phyloP scores from a whole-genome alignment of 192 early-diverging fungal genomes.

The Podila epicladia region DNA sequence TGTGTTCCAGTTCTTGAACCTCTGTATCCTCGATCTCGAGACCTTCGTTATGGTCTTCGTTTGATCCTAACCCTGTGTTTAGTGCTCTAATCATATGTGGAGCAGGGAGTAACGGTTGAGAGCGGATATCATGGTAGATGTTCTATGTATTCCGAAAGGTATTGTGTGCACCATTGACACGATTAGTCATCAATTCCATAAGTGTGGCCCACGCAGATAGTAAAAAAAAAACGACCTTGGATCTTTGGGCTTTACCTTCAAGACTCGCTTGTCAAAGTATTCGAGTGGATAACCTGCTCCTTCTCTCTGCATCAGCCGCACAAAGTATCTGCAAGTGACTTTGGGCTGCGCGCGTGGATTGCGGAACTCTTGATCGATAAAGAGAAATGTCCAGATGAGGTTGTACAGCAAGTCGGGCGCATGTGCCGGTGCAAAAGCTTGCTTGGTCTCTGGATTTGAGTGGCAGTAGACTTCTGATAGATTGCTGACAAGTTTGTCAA shows the following conservation, averaged over 20 bases:
- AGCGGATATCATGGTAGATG: constrained; percentile 44
- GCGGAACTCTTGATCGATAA: constrained; percentile 50
- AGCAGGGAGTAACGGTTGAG: constrained; percentile 32
- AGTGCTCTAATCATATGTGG: constrained; percentile 33
- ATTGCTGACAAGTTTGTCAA: constrained; percentile 42
- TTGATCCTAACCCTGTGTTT: background rate
- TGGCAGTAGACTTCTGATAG: constrained; percentile 41
- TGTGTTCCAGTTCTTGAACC: too few species aligned
- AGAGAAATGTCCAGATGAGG: constrained; percentile 49
- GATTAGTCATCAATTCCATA: too few species aligned
- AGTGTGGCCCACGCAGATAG: too few species aligned
- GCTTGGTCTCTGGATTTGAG: constrained; percentile 46
- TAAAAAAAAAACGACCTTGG: too few species aligned
- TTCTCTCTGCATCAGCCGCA: constrained; percentile 29
- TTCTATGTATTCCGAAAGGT: constrained; percentile 8
- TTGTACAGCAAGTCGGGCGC: constrained; percentile 26
- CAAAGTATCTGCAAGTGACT: constrained; percentile 46
- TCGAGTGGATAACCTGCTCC: constrained; percentile 35
- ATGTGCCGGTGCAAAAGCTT: constrained; percentile 25
- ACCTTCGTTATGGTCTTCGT: background rate
- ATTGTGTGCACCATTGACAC: too few species aligned
- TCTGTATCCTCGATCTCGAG: background rate
- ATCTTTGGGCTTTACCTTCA: constrained; percentile 16
- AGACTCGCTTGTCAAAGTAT: constrained; percentile 40
- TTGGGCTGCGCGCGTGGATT: constrained; percentile 31